Percentiles rank a stretch among this genome's conserved stretches.
Evolutionary conservation across 352 stramenopile genomes (phyloP).

Genomic region (Globisporangium nagaii): DNA sequence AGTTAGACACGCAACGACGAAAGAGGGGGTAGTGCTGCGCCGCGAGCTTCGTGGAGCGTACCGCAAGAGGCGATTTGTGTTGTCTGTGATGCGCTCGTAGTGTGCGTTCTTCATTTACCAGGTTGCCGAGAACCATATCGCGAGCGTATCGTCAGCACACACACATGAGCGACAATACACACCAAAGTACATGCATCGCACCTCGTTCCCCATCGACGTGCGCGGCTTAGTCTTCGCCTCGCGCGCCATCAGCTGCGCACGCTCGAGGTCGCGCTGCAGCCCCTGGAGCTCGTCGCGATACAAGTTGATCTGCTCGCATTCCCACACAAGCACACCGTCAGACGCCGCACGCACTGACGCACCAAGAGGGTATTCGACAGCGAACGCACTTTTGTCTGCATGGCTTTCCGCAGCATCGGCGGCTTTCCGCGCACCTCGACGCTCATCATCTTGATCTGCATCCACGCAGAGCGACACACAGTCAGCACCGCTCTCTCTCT

Average conservation of each 20-base stretch:
- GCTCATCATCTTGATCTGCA: slow-evolving; percentile 77
- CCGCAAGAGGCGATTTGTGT: slow-evolving; percentile 59
- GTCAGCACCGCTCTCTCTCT: background rate
- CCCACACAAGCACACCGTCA: background rate
- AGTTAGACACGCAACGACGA: background rate
- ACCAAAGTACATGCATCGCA: slow-evolving; percentile 4
- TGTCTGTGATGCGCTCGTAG: slow-evolving; percentile 62
- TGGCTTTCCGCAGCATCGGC: slow-evolving; percentile 53
- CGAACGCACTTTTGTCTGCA: slow-evolving; percentile 61
- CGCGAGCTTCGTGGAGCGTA: slow-evolving; percentile 6
- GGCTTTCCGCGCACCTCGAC: slow-evolving; percentile 63
- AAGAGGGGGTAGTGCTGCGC: background rate
- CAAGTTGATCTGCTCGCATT: slow-evolving; percentile 42
- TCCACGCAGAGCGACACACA: background rate
- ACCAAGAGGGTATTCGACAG: too few species aligned
- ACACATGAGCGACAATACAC: background rate
- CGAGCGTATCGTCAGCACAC: too few species aligned
- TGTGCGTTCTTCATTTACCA: slow-evolving; percentile 33
- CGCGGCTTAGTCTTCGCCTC: slow-evolving; percentile 29
- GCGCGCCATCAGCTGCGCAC: slow-evolving; percentile 60
- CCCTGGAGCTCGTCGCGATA: slow-evolving; percentile 70
- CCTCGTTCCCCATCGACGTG: slow-evolving; percentile 20
- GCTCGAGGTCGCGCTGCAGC: slow-evolving; percentile 60
- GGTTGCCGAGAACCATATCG: background rate
- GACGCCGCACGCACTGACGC: too few species aligned